Percentiles rank a stretch among this genome's conserved stretches.
Evolutionary conservation across 2,329 filamentous ascomycete genomes (phyloP).

Genomic region (Fusarium abutilonis): DNA sequence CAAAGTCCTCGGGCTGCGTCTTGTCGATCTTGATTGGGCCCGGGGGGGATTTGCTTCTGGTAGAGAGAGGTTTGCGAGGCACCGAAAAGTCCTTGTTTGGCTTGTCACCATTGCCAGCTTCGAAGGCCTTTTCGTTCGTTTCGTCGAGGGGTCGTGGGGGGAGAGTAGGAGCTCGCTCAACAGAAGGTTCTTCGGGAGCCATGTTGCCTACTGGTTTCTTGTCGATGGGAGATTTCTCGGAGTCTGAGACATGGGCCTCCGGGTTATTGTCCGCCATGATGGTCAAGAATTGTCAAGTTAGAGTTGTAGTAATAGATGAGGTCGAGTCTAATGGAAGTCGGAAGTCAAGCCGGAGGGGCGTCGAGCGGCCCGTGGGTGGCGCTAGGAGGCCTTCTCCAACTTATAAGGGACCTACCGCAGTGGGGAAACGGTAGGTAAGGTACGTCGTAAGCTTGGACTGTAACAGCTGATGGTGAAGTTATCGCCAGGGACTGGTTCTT

Average conservation of each 20-base stretch:
- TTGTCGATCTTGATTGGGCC: slow-evolving; percentile 51
- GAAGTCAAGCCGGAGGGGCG: slow-evolving; percentile 21
- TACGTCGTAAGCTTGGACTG: slow-evolving; percentile 24
- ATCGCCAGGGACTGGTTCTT: slow-evolving; percentile 12
- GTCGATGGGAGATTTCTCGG: slow-evolving; percentile 22
- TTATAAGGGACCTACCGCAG: slow-evolving; percentile 30
- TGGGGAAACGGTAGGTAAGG: slow-evolving; percentile 17
- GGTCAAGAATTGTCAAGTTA: neutral
- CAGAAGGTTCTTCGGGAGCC: slow-evolving; percentile 10
- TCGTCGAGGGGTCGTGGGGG: slow-evolving; percentile 20
- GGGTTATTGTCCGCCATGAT: slow-evolving; percentile 29
- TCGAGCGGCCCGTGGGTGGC: slow-evolving; percentile 31
- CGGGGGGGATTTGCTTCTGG: slow-evolving; percentile 36
- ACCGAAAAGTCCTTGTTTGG: slow-evolving; percentile 17
- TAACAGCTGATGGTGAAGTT: slow-evolving; percentile 23
- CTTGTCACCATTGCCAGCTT: slow-evolving; percentile 16
- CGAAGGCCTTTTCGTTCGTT: slow-evolving; percentile 15
- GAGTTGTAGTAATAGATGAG: slow-evolving; percentile 3
- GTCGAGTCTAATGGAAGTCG: neutral
- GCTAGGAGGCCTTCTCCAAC: slow-evolving; percentile 34
- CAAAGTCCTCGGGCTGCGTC: slow-evolving; percentile 61
- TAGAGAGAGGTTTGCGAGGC: slow-evolving; percentile 31
- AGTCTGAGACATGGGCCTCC: slow-evolving; percentile 17
- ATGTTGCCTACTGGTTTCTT: slow-evolving; percentile 16
- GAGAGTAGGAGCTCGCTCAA: slow-evolving; percentile 24